Evolutionary conservation across 768 basidiomycete species (phyloP), one percentile per base, ranked within the genome.

Genomic region (Rhodotorula diobovata): DNA sequence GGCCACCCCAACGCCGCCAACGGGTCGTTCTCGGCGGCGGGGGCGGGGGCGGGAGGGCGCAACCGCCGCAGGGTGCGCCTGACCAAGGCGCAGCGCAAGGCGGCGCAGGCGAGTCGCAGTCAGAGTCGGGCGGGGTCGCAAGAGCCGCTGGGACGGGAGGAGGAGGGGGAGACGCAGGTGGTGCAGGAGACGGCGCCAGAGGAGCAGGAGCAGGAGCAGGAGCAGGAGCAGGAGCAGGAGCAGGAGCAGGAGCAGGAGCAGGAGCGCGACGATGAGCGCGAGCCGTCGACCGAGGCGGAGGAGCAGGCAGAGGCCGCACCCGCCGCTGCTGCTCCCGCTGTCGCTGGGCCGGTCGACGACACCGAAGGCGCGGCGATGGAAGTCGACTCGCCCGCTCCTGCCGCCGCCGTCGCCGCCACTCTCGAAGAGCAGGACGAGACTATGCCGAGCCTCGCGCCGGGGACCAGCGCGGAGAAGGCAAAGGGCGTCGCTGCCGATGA

Each of bases 371-470:
- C 8, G 8, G 21, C 32, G 21, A 56, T 56, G 55, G 23, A 21
- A 34, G 53, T 69, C 61, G 46, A 69, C 43, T 39, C 50, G 57
- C 63, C 34, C 50, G 53, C 30, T 10, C 59, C 28, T 25, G 48
- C 48, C 48, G 11, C 48, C 11, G 48, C 2, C 54, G n/a, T 21
- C 58, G 2, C 25, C 50, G 2, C 58, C 37, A 8, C 12, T 23
- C 18, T 4, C 56, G 18, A 21, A 35, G 32, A 23, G 21, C 63
- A 32, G 6, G 56, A 63, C 14, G 45, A 66, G 35, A 50, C 28
- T 28, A 28, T 28, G 11, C 25, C 48, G 25, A 25, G 48, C 23
- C 48, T 50, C 48, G 48, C 25, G 9, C 25, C 48, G 48, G 28
- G 1, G 48, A 50, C 25, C 48, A 50, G 48, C 25, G 7, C 23